phyloP scores from a whole-genome alignment of 768 basidiomycete genomes.

The Gymnopilus junonius region DNA sequence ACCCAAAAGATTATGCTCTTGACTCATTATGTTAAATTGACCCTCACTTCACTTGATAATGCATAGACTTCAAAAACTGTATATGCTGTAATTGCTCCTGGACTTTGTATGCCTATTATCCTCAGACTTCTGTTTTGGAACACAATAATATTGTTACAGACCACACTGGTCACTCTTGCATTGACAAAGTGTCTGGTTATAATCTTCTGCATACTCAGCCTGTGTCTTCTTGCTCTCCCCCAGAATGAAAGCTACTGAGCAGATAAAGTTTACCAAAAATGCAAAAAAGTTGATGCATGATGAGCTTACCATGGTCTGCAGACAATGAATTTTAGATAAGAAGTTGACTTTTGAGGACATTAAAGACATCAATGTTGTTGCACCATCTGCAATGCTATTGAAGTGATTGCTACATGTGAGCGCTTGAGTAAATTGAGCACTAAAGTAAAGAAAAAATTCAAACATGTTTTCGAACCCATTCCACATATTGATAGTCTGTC shows the following conservation, averaged over 20 bases:
- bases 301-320: neutral
- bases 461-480: conserved; percentile 28
- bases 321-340: neutral
- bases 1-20: neutral
- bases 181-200: conserved; percentile 14
- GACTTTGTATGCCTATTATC: conserved; percentile 31
- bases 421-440: neutral
- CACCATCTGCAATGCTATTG: neutral
- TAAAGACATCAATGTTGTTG: no score
- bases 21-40: conserved; percentile 20
- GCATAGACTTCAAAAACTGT: conserved; percentile 18
- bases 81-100: conserved; percentile 25
- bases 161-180: conserved; percentile 13
- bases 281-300: neutral
- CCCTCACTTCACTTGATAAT: conserved; percentile 17
- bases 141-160: conserved; percentile 39
- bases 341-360: neutral
- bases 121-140: conserved; percentile 37
- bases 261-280: neutral
- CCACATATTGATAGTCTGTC: conserved; percentile 32
- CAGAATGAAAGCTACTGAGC: neutral
- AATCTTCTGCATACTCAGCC: conserved; percentile 4
- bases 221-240: neutral
- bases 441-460: conserved; percentile 16
- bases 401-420: neutral